These are phyloP conservation scores for Fusarium avenaceum DNA, from an alignment of 2,329 filamentous ascomycete species.

Conservation along the genomic window DNA sequence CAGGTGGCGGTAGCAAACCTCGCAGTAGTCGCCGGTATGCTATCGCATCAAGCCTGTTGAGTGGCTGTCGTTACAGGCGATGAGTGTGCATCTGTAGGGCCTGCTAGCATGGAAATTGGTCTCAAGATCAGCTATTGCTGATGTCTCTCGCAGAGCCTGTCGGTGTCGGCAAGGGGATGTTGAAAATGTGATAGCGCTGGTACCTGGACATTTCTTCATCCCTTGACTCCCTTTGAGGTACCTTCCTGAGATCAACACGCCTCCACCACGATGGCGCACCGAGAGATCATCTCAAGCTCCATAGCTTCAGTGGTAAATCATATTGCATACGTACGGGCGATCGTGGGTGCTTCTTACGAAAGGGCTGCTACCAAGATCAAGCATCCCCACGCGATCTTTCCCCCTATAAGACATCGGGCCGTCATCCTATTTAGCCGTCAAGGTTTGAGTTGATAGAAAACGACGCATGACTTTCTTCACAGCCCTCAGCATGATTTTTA, in stretches of 20 bases:
- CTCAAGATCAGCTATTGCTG: constrained; percentile 3
- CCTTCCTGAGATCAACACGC: constrained; percentile 26
- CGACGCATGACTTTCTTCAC: constrained; percentile 35
- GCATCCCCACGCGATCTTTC: constrained; percentile 35
- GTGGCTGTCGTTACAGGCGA: constrained; percentile 6
- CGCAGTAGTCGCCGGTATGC: constrained; percentile 5
- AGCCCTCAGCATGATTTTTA: constrained; percentile 30
- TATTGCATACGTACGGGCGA: constrained; percentile 15
- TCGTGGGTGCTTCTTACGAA: constrained; percentile 26
- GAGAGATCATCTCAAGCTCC: constrained; percentile 35
- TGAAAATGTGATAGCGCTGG: constrained; percentile 38
- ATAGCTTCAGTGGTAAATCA: constrained; percentile 14
- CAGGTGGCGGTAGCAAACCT: neutral
- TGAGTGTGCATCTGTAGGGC: neutral
- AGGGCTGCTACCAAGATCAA: constrained; percentile 20
- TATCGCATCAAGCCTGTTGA: constrained; percentile 14
- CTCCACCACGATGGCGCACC: constrained; percentile 33
- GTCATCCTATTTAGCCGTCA: constrained; percentile 39
- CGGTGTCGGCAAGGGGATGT: constrained; percentile 33
- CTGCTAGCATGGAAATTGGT: constrained; percentile 5
- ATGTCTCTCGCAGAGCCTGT: constrained; percentile 10
- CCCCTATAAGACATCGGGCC: constrained; percentile 33
- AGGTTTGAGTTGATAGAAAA: constrained; percentile 26
- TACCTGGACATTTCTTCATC: constrained; percentile 18
- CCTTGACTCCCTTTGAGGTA: constrained; percentile 31